Evolutionary conservation across 306 rosid species (phyloP).

Genomic region (Begonia fuchsioides): DNA sequence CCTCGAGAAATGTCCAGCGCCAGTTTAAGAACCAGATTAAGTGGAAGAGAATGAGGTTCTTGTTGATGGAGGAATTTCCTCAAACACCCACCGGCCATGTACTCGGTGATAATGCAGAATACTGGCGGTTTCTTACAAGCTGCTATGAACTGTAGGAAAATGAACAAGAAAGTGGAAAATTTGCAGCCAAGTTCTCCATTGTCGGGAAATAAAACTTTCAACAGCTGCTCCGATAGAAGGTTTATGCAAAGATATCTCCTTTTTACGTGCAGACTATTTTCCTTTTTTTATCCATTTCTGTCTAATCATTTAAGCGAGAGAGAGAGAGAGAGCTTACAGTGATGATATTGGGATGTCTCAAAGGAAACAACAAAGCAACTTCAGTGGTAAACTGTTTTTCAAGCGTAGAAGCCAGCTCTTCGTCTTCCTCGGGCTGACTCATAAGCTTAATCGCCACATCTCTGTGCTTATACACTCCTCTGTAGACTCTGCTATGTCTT

Average conservation of each 20-base stretch:
- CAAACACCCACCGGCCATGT: constrained; percentile 77
- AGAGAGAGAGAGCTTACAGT: constrained; percentile 56
- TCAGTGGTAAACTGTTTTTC: constrained; percentile 84
- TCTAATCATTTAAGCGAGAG: not conserved
- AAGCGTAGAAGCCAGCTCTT: constrained; percentile 46
- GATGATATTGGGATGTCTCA: constrained; percentile 76
- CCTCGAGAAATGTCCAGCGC: constrained; percentile 69
- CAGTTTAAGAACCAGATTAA: constrained; percentile 51
- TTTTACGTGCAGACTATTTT: too few relatives aligned
- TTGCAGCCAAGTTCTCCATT: too few relatives aligned
- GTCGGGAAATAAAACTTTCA: too few relatives aligned
- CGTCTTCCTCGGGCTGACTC: constrained; percentile 87
- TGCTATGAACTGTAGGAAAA: constrained; percentile 57
- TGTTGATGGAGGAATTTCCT: constrained; percentile 77
- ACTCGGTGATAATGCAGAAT: constrained; percentile 86
- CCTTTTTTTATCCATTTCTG: too few relatives aligned
- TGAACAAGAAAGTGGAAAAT: constrained; percentile 1
- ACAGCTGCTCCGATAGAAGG: too few relatives aligned
- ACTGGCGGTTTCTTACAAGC: constrained; percentile 98
- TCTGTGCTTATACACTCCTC: constrained; percentile 60
- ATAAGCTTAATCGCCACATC: constrained; percentile 86
- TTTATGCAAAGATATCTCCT: too few relatives aligned
- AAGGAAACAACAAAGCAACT: constrained; percentile 54
- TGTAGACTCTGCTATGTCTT: constrained; percentile 80
- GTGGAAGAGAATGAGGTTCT: constrained; percentile 62